These are phyloP conservation scores for Trypanosoma lewisi DNA, from an alignment of 208 protist species.

Conservation along the genomic window DNA sequence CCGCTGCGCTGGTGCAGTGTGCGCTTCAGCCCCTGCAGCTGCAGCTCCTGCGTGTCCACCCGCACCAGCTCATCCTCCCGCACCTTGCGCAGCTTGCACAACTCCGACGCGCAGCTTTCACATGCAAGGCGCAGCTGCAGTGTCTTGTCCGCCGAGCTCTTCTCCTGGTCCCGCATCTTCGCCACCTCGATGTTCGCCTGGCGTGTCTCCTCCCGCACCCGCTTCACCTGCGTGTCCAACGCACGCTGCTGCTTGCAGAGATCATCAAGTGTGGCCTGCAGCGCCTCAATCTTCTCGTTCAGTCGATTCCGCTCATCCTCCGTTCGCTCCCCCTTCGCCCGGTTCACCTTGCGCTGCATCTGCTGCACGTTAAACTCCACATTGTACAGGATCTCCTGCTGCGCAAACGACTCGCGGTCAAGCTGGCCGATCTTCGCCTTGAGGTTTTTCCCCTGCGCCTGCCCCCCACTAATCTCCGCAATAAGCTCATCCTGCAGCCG, in stretches of 20 bases:
- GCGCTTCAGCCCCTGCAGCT: conserved; percentile 74
- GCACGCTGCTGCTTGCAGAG: conserved; percentile 71
- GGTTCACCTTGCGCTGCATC: conserved; percentile 93
- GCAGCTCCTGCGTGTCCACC: conserved; percentile 83
- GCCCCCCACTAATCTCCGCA: conserved; percentile 81
- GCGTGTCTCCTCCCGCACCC: conserved; percentile 81
- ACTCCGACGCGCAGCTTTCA: conserved; percentile 62
- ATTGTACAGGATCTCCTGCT: conserved; percentile 93
- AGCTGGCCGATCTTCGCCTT: conserved; percentile 78
- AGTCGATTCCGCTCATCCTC: conserved; percentile 89
- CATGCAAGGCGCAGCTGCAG: conserved; percentile 83
- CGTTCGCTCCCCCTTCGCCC: conserved; percentile 86
- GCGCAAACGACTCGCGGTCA: conserved; percentile 83
- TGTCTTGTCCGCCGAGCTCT: conserved; percentile 49
- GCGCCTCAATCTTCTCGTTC: conserved; percentile 80
- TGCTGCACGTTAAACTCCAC: conserved; percentile 95
- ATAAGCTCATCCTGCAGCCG: conserved; percentile 62
- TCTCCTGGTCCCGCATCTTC: conserved; percentile 50
- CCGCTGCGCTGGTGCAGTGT: conserved; percentile 44
- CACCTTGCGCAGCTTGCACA: conserved; percentile 40
- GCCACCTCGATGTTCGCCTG: conserved; percentile 57
- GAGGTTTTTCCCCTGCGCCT: conserved; percentile 87
- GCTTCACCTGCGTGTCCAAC: conserved; percentile 89
- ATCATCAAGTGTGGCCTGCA: conserved; percentile 83
- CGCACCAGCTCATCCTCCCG: conserved; percentile 82